Percentiles rank a stretch among this genome's conserved stretches.
Conservation (phyloP, 1,284 basidiomycete species). For the Xerocomus amazonicus region DNA sequence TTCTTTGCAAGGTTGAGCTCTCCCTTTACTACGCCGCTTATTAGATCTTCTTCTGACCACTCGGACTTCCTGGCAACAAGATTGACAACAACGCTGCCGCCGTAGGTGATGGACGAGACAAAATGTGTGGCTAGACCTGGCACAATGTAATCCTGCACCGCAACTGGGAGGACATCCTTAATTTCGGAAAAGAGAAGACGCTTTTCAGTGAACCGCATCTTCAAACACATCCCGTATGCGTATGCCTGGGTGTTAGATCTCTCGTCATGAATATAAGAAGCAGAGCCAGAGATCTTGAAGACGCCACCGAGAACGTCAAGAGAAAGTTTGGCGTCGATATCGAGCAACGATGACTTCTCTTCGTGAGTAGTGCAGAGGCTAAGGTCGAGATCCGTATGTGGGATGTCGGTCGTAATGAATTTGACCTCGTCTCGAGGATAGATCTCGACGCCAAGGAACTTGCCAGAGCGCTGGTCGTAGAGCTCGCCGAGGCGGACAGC, state of each 20-base stretch:
- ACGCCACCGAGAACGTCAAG: neutral
- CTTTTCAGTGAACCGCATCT: neutral
- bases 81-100: neutral
- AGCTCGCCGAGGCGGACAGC: neutral
- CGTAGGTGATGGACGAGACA: neutral
- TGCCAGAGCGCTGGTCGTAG: neutral
- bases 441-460: neutral
- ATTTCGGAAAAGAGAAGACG: neutral
- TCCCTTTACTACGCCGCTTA: neutral
- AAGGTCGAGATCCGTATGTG: neutral
- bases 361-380: neutral
- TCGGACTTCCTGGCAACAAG: neutral
- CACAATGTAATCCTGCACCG: neutral
- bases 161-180: neutral
- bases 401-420: neutral
- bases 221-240: neutral
- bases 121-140: neutral
- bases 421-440: neutral
- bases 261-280: neutral
- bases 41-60: neutral
- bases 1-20: neutral
- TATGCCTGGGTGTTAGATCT: neutral
- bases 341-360: neutral
- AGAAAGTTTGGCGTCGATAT: neutral
- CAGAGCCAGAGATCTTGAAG: neutral